These are phyloP conservation scores for Neurospora crassa DNA, from an alignment of 2,329 filamentous ascomycete species.

Conservation along the genomic window DNA sequence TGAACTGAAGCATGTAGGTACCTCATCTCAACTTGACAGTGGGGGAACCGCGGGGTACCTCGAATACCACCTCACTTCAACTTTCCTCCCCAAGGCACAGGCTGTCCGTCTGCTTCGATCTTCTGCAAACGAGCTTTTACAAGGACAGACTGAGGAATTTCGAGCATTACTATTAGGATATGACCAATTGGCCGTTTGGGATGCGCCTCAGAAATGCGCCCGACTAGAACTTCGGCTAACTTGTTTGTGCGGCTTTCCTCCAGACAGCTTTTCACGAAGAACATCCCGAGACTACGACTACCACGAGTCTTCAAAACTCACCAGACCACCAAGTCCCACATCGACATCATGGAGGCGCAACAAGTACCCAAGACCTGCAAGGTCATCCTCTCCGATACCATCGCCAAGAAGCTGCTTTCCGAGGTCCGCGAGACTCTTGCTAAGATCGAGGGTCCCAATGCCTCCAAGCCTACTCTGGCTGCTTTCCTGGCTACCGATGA, in stretches of 20 bases:
- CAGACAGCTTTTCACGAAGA: not conserved
- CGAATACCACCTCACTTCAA: not conserved
- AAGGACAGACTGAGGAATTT: not conserved
- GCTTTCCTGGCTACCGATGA: constrained; percentile 91
- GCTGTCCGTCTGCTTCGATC: not conserved
- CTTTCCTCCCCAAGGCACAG: not conserved
- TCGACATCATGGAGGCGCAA: constrained; percentile 32
- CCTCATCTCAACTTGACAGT: not conserved
- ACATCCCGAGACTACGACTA: not conserved
- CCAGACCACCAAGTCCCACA: not conserved
- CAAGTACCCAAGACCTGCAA: constrained; percentile 66
- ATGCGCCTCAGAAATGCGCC: not conserved
- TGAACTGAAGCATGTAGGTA: not conserved
- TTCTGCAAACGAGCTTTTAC: not conserved
- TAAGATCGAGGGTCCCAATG: constrained; percentile 51
- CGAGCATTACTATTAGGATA: not conserved
- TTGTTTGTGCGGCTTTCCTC: not conserved
- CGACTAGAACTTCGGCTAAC: not conserved
- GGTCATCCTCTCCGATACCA: constrained; percentile 79
- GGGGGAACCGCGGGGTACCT: not conserved
- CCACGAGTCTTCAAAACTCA: not conserved
- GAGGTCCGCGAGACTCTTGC: constrained; percentile 71
- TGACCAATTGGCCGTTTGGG: not conserved
- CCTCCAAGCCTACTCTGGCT: constrained; percentile 62
- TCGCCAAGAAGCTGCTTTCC: constrained; percentile 69